phyloP scores from a whole-genome alignment of 768 basidiomycete species.

The Erythrobasidium yunnanense region DNA sequence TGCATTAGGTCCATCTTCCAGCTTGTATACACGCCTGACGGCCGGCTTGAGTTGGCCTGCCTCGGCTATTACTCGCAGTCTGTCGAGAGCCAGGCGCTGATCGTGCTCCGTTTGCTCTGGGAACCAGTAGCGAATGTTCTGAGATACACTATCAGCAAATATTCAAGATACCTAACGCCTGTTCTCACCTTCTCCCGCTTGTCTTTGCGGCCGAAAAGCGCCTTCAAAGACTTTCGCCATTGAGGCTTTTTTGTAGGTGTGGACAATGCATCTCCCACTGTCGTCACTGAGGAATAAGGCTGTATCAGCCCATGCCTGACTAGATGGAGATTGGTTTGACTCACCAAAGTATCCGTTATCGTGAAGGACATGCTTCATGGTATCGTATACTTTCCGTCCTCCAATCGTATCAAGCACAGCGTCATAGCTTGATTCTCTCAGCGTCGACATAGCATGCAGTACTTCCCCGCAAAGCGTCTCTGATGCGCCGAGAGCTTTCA shows the following conservation, averaged over 20 bases:
- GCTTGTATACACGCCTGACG: slow-evolving; percentile 21
- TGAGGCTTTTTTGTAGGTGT: slow-evolving; percentile 9
- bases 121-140: slow-evolving; percentile 27
- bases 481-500: slow-evolving; percentile 30
- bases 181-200: slow-evolving; percentile 32
- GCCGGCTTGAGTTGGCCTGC: slow-evolving; percentile 26
- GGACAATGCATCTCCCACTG: slow-evolving; percentile 26
- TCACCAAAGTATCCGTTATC: slow-evolving; percentile 34
- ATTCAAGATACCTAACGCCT: slow-evolving; percentile 28
- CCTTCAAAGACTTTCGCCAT: slow-evolving; percentile 31
- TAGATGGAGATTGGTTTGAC: slow-evolving; percentile 19
- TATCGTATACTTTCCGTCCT: slow-evolving; percentile 37
- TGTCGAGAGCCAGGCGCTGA: slow-evolving; percentile 35
- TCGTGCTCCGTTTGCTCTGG: not conserved
- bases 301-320: not conserved
- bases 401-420: slow-evolving; percentile 38
- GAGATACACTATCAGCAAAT: slow-evolving; percentile 30
- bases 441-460: slow-evolving; percentile 31
- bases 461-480: slow-evolving; percentile 36
- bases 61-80: slow-evolving; percentile 32
- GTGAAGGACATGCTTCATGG: slow-evolving; percentile 35
- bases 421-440: slow-evolving; percentile 38
- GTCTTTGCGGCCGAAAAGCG: slow-evolving; percentile 34
- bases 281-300: slow-evolving; percentile 10
- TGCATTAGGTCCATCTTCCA: slow-evolving; percentile 23